These are phyloP conservation scores for Ogataea zsoltii DNA, from an alignment of 805 yeast species.

Conservation along the genomic window DNA sequence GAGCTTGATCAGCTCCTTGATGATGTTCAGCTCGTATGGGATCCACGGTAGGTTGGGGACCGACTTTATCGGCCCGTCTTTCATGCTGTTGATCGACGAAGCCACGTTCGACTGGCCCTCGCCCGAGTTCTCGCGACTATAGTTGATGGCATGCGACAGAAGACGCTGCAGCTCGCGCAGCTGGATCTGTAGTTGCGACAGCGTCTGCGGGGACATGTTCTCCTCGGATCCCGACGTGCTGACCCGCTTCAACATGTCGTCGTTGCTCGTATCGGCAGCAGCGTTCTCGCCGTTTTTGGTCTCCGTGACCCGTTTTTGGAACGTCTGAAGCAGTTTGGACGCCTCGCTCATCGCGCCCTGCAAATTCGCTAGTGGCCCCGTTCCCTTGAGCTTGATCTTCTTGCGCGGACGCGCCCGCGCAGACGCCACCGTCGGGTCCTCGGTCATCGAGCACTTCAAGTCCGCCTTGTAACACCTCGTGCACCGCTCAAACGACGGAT, in stretches of 20 bases:
- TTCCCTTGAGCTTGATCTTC: constrained; percentile 28
- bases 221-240: constrained; percentile 17
- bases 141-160: constrained; percentile 29
- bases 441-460: constrained; percentile 49
- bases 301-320: constrained; percentile 24
- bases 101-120: constrained; percentile 21
- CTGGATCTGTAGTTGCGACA: constrained; percentile 31
- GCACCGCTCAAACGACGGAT: constrained; percentile 45
- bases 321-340: constrained; percentile 21
- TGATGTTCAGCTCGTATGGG: constrained; percentile 37
- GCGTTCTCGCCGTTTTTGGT: constrained; percentile 10
- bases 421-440: constrained; percentile 48
- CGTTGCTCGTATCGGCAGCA: constrained; percentile 8
- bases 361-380: constrained; percentile 29
- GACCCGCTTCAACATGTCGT: constrained; percentile 11
- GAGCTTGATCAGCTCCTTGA: constrained; percentile 40
- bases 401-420: constrained; percentile 40
- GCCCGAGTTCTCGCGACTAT: constrained; percentile 6
- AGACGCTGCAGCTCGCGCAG: constrained; percentile 34
- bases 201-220: constrained; percentile 20
- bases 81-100: constrained; percentile 38
- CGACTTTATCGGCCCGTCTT: constrained; percentile 36
- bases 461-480: constrained; percentile 45
- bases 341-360: constrained; percentile 31
- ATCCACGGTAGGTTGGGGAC: constrained; percentile 38